phyloP scores from a whole-genome alignment of 2,329 filamentous ascomycete species.

The Colletotrichum acutatum region DNA sequence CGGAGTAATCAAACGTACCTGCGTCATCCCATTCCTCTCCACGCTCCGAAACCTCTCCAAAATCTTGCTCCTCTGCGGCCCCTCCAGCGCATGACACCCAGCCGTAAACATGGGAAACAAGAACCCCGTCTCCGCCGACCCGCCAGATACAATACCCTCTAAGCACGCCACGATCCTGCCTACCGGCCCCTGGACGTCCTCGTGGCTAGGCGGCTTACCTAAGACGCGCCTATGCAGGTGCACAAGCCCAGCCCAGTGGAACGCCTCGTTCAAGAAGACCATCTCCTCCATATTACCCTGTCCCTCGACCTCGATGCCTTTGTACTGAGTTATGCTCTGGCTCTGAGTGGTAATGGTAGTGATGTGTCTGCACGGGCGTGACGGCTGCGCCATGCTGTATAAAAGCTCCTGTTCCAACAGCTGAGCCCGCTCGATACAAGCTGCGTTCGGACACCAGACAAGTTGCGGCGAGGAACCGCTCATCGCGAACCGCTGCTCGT shows the following conservation, averaged over 20 bases:
- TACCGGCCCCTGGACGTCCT: conserved; percentile 72
- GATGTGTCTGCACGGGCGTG: conserved; percentile 55
- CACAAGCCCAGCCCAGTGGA: conserved; percentile 82
- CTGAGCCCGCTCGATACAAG: conserved; percentile 66
- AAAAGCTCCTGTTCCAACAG: conserved; percentile 71
- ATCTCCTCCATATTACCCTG: conserved; percentile 66
- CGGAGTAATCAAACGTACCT: conserved; percentile 58
- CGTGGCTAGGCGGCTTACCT: conserved; percentile 65
- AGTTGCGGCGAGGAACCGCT: conserved; percentile 45
- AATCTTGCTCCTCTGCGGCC: conserved; percentile 67
- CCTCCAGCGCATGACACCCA: conserved; percentile 75
- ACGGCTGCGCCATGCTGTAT: conserved; percentile 59
- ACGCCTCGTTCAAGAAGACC: conserved; percentile 79
- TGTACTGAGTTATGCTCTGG: conserved; percentile 49
- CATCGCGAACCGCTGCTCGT: conserved; percentile 70
- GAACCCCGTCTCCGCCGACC: conserved; percentile 78
- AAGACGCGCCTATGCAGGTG: conserved; percentile 81
- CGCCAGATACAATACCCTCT: conserved; percentile 70
- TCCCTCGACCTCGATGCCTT: conserved; percentile 57
- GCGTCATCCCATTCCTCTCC: conserved; percentile 80
- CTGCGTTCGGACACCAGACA: conserved; percentile 68
- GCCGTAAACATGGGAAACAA: conserved; percentile 87
- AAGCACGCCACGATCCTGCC: conserved; percentile 72
- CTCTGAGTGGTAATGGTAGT: not conserved
- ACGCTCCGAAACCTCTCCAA: conserved; percentile 73